Base-by-base conservation (phyloP, 2,329 filamentous ascomycete genomes). In the Domatiomyces globalis region DNA sequence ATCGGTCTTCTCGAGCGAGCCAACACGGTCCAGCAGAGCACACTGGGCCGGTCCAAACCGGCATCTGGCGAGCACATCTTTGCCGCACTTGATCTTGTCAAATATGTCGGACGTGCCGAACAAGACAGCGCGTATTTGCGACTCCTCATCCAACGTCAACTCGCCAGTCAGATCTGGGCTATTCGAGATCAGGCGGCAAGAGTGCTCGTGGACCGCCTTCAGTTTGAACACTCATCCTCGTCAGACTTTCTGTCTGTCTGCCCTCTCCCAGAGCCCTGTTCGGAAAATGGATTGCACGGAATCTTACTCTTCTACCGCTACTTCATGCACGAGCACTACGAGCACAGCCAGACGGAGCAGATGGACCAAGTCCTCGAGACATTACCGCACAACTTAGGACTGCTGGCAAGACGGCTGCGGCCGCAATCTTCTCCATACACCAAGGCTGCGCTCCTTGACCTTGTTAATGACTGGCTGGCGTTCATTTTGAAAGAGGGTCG, bases 101-200 rank as follows among this genome's bases (percentile, higher is more conserved):
- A 67, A 17, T 52, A 58, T 45, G 18, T 49, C 6, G 49, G n/a
- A 22, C 47, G 61, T n/a, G 54, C 56, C 19, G 63, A 63, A n/a
- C 58, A 61, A 2, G 63, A 65, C 20, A 65, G 69, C 45, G 52
- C 53, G 5, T 57, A 63, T 48, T 54, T 71, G 7, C 63, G 62
- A 17, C 55, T 49, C 4, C 55, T 68, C 9, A 65, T 71, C 15
- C 51, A 61, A 3, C 60, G 61, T 42, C 68, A 72, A 39, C 57
- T 72, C n/a, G 65, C 64, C 27, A 70, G 69, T 52, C 63, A 65
- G 1, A 66, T 71, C 15, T 73, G 70, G 71, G 66, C 68, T 10
- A 67, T 73, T 27, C 63, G 71, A 51, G 71, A 73, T 49, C 70
- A 72, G 49, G 69, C 71, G 17, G 70, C 71, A 17, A 64, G 69